A percentile compares a stretch with the other conserved stretches of the same genome.
phyloP scores from a whole-genome alignment of 2,329 filamentous ascomycete genomes.

The Botrytis pseudocinerea region DNA sequence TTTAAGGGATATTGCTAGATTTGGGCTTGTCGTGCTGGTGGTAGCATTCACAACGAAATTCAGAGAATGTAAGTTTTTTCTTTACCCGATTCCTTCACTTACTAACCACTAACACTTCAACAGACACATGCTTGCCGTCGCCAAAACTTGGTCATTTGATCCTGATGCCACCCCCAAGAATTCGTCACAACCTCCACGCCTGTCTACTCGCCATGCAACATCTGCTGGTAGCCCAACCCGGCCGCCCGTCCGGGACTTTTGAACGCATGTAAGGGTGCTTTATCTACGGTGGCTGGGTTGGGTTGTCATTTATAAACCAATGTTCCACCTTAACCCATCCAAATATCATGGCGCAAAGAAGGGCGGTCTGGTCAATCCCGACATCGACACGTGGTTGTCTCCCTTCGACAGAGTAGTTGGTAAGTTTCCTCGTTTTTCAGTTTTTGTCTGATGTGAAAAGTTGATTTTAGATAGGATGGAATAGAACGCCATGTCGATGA shows the following conservation, averaged over 20 bases:
- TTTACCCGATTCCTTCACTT: neutral
- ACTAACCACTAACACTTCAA: neutral
- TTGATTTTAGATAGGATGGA: neutral
- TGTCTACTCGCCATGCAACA: neutral
- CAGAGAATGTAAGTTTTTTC: neutral
- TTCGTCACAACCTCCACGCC: constrained; percentile 2
- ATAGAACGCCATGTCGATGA: neutral
- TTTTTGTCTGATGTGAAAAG: neutral
- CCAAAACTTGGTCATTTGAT: neutral
- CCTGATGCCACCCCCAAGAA: neutral
- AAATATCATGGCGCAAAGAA: neutral
- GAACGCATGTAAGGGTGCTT: neutral
- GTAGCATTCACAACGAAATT: neutral
- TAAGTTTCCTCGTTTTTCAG: no score
- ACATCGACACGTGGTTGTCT: neutral
- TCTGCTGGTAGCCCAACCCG: no score
- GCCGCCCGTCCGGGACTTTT: neutral
- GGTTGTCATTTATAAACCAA: neutral
- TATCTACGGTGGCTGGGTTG: neutral
- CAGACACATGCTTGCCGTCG: neutral
- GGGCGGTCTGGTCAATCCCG: neutral
- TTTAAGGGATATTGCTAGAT: neutral
- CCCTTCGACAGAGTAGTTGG: neutral
- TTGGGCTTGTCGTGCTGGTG: neutral
- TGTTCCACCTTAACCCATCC: neutral